These are phyloP conservation scores for Iberis amara DNA, from an alignment of 441 rosid genomes.

Conservation along the genomic window DNA sequence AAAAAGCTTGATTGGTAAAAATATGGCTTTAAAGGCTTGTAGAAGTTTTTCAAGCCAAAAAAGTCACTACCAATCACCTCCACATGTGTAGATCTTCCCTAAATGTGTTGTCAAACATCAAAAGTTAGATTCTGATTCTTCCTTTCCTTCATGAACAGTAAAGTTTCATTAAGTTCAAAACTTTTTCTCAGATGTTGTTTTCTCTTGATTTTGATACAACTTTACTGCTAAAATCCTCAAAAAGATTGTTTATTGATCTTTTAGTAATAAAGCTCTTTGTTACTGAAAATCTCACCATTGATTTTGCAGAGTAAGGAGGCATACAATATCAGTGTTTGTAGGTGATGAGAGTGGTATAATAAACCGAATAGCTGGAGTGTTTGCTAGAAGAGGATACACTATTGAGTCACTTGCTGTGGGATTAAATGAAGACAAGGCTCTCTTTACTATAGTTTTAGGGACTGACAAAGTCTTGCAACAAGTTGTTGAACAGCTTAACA, in stretches of 20 bases:
- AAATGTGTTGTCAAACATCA: background rate
- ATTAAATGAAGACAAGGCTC: conserved; percentile 73
- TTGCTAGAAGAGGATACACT: conserved; percentile 82
- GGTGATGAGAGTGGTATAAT: conserved; percentile 94
- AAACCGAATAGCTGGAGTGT: conserved; percentile 83
- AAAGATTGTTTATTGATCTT: background rate
- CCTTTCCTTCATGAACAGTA: background rate
- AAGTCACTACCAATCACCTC: no score
- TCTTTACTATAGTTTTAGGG: conserved; percentile 74
- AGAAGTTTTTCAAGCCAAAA: no score
- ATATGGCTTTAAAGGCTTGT: no score
- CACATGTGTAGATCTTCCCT: no score
- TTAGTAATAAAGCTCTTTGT: background rate
- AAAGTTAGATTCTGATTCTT: conserved; percentile 14
- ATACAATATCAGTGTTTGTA: conserved; percentile 74
- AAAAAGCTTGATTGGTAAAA: no score
- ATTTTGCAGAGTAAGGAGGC: conserved; percentile 51
- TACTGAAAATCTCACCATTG: background rate
- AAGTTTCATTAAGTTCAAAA: background rate
- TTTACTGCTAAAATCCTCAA: background rate
- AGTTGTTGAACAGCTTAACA: conserved; percentile 78
- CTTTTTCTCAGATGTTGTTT: background rate
- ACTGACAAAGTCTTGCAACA: conserved; percentile 66
- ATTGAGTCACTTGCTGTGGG: conserved; percentile 92
- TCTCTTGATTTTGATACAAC: background rate